phyloP scores from a whole-genome alignment of 1,284 basidiomycete genomes.

The Sporisorium reilianum region DNA sequence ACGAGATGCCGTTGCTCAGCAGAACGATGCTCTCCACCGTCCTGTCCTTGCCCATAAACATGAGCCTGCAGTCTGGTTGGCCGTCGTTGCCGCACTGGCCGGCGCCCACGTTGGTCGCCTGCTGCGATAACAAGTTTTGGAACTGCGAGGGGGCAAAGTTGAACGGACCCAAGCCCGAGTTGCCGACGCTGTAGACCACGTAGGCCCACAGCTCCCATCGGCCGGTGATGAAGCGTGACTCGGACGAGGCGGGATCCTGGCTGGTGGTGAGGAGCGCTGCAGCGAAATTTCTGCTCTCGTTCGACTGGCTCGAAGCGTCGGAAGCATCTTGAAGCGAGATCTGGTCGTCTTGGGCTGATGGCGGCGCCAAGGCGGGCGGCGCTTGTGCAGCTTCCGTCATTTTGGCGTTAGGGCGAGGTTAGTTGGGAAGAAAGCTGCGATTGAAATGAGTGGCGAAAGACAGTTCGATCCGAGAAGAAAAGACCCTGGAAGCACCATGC shows the following conservation, averaged over 20 bases:
- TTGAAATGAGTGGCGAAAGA: not conserved
- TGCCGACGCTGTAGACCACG: constrained; percentile 80
- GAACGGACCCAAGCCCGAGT: constrained; percentile 75
- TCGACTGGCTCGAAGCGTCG: constrained; percentile 7
- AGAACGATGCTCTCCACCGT: constrained; percentile 58
- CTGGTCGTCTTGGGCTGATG: not conserved
- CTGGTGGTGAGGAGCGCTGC: constrained; percentile 21
- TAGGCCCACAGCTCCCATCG: constrained; percentile 75
- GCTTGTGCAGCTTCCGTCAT: not conserved
- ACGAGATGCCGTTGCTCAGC: constrained; percentile 52
- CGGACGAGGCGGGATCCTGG: constrained; percentile 16
- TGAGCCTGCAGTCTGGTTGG: constrained; percentile 69
- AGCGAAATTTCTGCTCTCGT: constrained; percentile 14
- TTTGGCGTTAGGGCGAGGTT: not conserved
- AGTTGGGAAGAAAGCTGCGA: not conserved
- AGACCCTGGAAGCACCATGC: not conserved
- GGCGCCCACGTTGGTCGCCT: constrained; percentile 74
- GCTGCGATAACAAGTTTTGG: constrained; percentile 76
- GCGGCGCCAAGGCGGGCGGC: not conserved
- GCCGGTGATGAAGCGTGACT: constrained; percentile 21
- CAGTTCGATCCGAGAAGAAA: not conserved
- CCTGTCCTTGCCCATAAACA: constrained; percentile 70
- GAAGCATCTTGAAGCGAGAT: not conserved
- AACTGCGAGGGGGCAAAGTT: constrained; percentile 82
- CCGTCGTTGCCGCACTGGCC: constrained; percentile 38